Percentiles rank a stretch among this genome's conserved stretches.
These are phyloP conservation scores for Guillardia theta DNA, from an alignment of 78 protist genomes.

Conservation along the genomic window DNA sequence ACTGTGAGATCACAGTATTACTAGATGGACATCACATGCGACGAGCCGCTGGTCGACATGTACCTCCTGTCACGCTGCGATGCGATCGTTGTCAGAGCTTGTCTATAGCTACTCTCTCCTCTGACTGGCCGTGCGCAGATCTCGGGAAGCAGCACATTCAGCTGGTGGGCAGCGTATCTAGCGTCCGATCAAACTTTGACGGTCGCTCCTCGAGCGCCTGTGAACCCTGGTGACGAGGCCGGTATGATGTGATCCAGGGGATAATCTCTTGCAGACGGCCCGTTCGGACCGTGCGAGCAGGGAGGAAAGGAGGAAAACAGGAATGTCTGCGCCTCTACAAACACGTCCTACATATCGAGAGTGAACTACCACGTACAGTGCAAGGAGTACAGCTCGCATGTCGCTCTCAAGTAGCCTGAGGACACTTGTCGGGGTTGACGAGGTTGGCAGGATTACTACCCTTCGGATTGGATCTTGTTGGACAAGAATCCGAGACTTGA, in stretches of 20 bases:
- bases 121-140: too few species aligned
- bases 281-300: too few species aligned
- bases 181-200: background rate
- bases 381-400: background rate
- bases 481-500: background rate
- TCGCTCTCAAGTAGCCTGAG: too few species aligned
- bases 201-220: background rate
- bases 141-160: background rate
- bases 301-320: background rate
- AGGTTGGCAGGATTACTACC: background rate
- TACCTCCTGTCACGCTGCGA: background rate
- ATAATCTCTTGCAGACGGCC: background rate
- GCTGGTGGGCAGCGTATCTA: background rate
- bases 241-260: too few species aligned
- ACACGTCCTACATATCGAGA: background rate
- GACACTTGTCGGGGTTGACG: too few species aligned
- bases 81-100: background rate
- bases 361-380: background rate
- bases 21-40: background rate
- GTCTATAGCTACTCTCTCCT: too few species aligned
- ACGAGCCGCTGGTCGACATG: background rate
- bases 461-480: background rate
- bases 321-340: background rate
- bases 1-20: too few species aligned
- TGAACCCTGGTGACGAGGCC: background rate